Percentiles rank a stretch among this genome's conserved stretches.
phyloP scores from a whole-genome alignment of 768 basidiomycete species.

The Psilocybe subaeruginosa region DNA sequence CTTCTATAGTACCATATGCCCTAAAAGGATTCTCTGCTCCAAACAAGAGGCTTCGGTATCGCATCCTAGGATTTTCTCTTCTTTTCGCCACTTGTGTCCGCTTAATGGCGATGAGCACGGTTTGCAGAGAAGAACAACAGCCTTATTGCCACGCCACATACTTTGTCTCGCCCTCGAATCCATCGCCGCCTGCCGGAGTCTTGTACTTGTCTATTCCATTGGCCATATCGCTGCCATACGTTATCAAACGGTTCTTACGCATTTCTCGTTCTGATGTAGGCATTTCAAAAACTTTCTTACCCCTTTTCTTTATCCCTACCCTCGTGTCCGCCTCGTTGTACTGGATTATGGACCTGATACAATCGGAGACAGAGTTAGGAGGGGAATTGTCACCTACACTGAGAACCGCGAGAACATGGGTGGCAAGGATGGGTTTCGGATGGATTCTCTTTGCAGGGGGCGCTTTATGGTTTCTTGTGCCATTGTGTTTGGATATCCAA shows the following conservation, averaged over 20 bases:
- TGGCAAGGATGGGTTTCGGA: constrained; percentile 60
- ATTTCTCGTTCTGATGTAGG: constrained; percentile 79
- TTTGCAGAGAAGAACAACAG: constrained; percentile 95
- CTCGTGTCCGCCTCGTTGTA: constrained; percentile 62
- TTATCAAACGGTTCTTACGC: constrained; percentile 57
- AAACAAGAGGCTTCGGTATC: constrained; percentile 65
- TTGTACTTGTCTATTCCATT: constrained; percentile 60
- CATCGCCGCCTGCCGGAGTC: constrained; percentile 63
- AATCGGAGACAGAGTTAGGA: constrained; percentile 53
- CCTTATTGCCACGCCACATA: constrained; percentile 91
- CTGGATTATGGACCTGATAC: constrained; percentile 86
- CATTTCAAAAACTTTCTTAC: constrained; percentile 65
- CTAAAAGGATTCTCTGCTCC: constrained; percentile 69
- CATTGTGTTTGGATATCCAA: constrained; percentile 73
- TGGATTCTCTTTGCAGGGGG: constrained; percentile 56
- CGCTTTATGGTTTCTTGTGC: constrained; percentile 70
- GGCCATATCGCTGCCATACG: constrained; percentile 57
- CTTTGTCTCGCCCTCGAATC: constrained; percentile 72
- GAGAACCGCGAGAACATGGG: constrained; percentile 56
- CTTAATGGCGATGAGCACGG: constrained; percentile 79
- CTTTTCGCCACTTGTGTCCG: constrained; percentile 72
- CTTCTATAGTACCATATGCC: constrained; percentile 62
- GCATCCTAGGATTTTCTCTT: constrained; percentile 74
- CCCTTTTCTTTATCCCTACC: constrained; percentile 56
- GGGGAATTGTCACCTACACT: constrained; percentile 44